Base-by-base conservation (phyloP, 192 early-diverging fungal genomes). In the Gryganskiella cystojenkinii region DNA sequence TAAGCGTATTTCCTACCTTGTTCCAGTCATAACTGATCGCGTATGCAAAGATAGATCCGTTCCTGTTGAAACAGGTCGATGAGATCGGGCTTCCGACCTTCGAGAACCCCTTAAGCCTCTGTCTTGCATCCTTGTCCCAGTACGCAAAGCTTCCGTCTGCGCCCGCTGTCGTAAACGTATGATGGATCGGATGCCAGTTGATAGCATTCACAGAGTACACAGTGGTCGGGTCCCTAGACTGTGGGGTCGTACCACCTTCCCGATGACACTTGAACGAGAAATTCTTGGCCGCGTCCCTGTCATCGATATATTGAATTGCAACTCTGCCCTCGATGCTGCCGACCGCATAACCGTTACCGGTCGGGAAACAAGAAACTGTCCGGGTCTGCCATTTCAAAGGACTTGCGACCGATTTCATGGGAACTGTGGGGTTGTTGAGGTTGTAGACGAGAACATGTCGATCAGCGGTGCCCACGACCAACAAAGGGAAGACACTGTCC, bases 181-280 rank as follows among this genome's bases (percentile, higher is more conserved):
- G 94, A 79, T 94, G 91, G 3, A 81, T 34, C 2, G 95, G 95
- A 73, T 96, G 92, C 80, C 96, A 93, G 56, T 90, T 90, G 34
- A 87, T 84, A 15, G 80, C 80, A 70, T 93, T 94, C 54, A 94
- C 91, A 22, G 90, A 63, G 67, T 86, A 93, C 10, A 92, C 88
- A 22, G 87, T 74, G 22, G 79, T 76, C 59, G 81, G 81, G 51
- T 87, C 85, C 3, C 66, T 42, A 9, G 37, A 9, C 7, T 40
- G n/a, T 11, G 46, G 17, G 0, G 61, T 69, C 66, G 46, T 30
- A 15, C 74, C 74, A 25, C 85, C 84, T 34, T 91, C 91, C 49
- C 97, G 90, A 81, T 99, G 97, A 80, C 97, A 99, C 68, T 95
- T 96, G 90, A 94, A 96, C 34, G 95, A 91, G 82, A 99, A 94